Conservation (phyloP, 2,329 filamentous ascomycete species). For the Aureobasidium pullulans region DNA sequence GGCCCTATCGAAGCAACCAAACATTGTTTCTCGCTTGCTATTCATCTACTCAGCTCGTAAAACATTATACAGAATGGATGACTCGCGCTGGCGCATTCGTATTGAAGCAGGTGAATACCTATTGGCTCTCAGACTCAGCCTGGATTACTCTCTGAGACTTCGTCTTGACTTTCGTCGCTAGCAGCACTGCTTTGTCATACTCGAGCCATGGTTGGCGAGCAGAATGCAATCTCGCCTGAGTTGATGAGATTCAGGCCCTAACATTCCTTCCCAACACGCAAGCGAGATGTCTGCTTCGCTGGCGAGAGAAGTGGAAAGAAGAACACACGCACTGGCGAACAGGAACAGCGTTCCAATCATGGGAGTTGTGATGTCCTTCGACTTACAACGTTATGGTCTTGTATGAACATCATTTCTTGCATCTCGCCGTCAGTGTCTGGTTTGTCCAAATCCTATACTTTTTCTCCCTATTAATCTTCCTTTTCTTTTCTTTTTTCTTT, state of each 20-base stretch:
- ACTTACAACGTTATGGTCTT: too few species aligned
- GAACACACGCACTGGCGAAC: not conserved
- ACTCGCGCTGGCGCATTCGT: not conserved
- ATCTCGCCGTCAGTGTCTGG: not conserved
- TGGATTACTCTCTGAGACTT: not conserved
- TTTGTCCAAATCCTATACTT: not conserved
- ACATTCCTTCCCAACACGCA: not conserved
- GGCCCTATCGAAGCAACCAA: not conserved
- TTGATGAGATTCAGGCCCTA: not conserved
- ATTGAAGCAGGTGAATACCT: not conserved
- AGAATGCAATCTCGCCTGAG: not conserved
- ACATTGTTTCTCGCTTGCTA: not conserved
- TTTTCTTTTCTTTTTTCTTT: not conserved
- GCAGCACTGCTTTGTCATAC: not conserved
- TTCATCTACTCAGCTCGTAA: not conserved
- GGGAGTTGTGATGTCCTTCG: too few species aligned
- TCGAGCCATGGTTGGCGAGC: not conserved
- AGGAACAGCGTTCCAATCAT: too few species aligned
- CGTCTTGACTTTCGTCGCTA: not conserved
- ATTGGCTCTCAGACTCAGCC: not conserved
- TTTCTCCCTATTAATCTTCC: not conserved
- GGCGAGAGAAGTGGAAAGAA: too few species aligned
- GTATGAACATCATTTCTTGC: not conserved
- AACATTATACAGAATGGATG: not conserved
- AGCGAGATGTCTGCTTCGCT: not conserved